Percentiles rank a stretch among this genome's conserved stretches.
phyloP scores from a whole-genome alignment of 2,329 filamentous ascomycete species.

The Phaeosphaeriaceae sp. region DNA sequence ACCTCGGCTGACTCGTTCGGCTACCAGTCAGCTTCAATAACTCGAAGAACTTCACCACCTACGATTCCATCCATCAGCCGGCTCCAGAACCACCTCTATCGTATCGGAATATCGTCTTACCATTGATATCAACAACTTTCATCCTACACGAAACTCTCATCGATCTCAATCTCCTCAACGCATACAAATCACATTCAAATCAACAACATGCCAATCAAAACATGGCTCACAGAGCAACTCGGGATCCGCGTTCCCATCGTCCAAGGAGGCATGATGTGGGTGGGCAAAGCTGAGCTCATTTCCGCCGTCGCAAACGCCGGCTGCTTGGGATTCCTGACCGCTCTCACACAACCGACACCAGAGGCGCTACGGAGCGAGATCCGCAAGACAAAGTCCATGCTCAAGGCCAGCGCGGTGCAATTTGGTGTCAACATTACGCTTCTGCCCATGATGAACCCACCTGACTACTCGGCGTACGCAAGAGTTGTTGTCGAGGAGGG shows the following conservation, averaged over 20 bases:
- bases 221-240: constrained; percentile 34
- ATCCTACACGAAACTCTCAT: too few relatives aligned
- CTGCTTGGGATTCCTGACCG: constrained; percentile 61
- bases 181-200: background rate
- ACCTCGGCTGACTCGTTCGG: background rate
- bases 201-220: constrained; percentile 32
- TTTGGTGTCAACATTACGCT: constrained; percentile 41
- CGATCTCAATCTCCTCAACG: too few relatives aligned
- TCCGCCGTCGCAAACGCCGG: constrained; percentile 62
- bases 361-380: constrained; percentile 36
- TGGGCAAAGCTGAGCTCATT: constrained; percentile 61
- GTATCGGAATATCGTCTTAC: background rate
- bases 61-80: background rate
- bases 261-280: constrained; percentile 60
- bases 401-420: constrained; percentile 51
- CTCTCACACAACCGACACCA: constrained; percentile 44
- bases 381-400: constrained; percentile 23
- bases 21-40: background rate
- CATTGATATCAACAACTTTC: too few relatives aligned
- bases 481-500: constrained; percentile 33
- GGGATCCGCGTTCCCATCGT: constrained; percentile 33
- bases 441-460: constrained; percentile 33
- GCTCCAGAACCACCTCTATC: background rate
- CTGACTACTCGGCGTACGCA: constrained; percentile 37
- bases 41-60: background rate